phyloP scores from a whole-genome alignment of 371 early-diverging fungal genomes.

The Mucor piriformis region DNA sequence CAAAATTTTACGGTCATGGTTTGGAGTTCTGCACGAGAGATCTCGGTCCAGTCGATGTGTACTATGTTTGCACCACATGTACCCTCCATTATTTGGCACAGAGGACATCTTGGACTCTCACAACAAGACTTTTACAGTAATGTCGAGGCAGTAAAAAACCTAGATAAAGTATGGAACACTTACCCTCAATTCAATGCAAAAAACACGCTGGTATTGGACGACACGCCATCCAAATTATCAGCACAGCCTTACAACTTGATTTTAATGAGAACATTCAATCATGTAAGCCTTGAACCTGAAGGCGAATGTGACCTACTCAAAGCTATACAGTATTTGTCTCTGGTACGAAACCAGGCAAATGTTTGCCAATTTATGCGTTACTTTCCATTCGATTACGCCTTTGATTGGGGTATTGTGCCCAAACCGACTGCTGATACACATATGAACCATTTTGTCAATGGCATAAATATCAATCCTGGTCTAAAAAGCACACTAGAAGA shows the following conservation, averaged over 20 bases:
- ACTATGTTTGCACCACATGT: slow-evolving; percentile 47
- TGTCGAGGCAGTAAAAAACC: slow-evolving; percentile 62
- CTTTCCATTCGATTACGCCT: slow-evolving; percentile 33
- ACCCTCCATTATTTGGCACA: slow-evolving; percentile 60
- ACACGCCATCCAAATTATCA: slow-evolving; percentile 60
- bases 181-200: slow-evolving; percentile 53
- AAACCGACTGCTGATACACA: not conserved
- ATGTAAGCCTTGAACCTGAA: slow-evolving; percentile 4
- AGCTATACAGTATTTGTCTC: slow-evolving; percentile 51
- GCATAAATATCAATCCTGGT: too few species aligned
- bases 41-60: slow-evolving; percentile 62
- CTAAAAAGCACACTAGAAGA: too few species aligned
- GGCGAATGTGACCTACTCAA: slow-evolving; percentile 53
- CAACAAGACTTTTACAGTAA: slow-evolving; percentile 50
- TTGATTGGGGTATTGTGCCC: not conserved
- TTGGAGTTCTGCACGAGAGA: slow-evolving; percentile 74
- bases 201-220: slow-evolving; percentile 72
- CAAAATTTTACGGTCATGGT: slow-evolving; percentile 71
- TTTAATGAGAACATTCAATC: slow-evolving; percentile 30
- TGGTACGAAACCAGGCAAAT: slow-evolving; percentile 38
- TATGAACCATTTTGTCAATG: not conserved
- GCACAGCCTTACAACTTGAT: slow-evolving; percentile 67
- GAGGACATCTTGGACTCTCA: slow-evolving; percentile 57
- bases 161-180: slow-evolving; percentile 52
- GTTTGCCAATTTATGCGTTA: slow-evolving; percentile 51